Evolutionary conservation across 2,329 filamentous ascomycete species (phyloP).

Genomic region (Pleochaeta shiraiana): DNA sequence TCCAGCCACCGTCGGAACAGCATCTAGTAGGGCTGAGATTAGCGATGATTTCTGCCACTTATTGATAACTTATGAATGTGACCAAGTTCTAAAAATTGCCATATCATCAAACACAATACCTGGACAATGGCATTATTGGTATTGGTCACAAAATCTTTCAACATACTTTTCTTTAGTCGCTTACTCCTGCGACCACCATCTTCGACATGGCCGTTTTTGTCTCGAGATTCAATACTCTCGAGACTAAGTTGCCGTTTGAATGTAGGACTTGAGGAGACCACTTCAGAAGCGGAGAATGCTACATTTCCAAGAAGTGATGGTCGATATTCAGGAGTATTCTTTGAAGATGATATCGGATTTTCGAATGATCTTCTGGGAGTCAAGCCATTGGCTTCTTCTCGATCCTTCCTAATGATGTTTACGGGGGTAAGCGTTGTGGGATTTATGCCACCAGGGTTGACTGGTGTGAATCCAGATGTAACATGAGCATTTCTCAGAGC

Average conservation of each 20-base stretch:
- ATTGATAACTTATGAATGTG: slow-evolving; percentile 8
- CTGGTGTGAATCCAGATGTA: slow-evolving; percentile 20
- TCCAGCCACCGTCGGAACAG: slow-evolving; percentile 68
- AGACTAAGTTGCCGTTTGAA: slow-evolving; percentile 59
- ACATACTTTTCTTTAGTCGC: slow-evolving; percentile 65
- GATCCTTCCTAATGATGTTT: slow-evolving; percentile 25
- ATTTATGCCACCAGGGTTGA: slow-evolving; percentile 35
- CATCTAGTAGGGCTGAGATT: slow-evolving; percentile 25
- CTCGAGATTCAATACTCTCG: slow-evolving; percentile 22
- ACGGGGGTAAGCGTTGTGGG: slow-evolving; percentile 37
- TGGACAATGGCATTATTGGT: not conserved
- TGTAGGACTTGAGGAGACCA: slow-evolving; percentile 24
- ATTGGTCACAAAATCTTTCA: not conserved
- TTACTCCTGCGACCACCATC: slow-evolving; percentile 67
- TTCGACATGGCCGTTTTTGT: slow-evolving; percentile 22
- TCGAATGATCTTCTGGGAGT: slow-evolving; percentile 28
- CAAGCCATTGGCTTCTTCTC: slow-evolving; percentile 27
- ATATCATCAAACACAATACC: slow-evolving; percentile 5
- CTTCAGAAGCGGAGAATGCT: slow-evolving; percentile 29
- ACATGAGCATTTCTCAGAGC: slow-evolving; percentile 8
- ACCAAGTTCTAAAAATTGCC: slow-evolving; percentile 5
- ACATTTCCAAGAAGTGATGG: slow-evolving; percentile 28
- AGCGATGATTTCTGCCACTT: slow-evolving; percentile 16
- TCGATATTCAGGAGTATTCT: slow-evolving; percentile 42
- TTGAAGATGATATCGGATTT: slow-evolving; percentile 39